Conservation (phyloP, 2,329 filamentous ascomycete genomes). For the Stenocarpella maydis region DNA sequence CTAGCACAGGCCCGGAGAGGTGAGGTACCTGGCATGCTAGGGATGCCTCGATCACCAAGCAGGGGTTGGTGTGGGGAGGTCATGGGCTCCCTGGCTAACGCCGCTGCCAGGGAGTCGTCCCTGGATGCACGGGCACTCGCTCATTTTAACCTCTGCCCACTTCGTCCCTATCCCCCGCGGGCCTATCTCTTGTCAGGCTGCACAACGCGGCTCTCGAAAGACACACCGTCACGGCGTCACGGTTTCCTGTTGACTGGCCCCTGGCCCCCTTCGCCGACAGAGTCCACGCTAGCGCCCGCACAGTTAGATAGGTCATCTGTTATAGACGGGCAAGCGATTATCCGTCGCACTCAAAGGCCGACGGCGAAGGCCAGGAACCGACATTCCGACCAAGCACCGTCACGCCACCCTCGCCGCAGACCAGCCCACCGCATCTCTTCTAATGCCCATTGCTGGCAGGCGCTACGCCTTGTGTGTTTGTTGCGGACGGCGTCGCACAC, state of each 20-base stretch:
- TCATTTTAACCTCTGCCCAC: conserved; percentile 24
- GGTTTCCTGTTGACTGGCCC: not conserved
- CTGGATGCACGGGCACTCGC: conserved; percentile 23
- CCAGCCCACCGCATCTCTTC: conserved; percentile 6
- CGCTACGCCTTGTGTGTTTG: conserved; percentile 21
- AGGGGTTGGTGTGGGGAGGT: conserved; percentile 12
- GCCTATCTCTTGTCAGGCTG: conserved; percentile 10
- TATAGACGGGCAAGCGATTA: not conserved
- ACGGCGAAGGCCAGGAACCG: not conserved
- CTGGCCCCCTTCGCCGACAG: not conserved
- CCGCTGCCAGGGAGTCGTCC: conserved; percentile 20
- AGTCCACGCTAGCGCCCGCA: not conserved
- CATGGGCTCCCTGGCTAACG: conserved; percentile 18
- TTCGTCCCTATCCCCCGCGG: conserved; percentile 11
- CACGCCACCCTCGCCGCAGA: not conserved
- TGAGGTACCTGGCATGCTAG: too few relatives aligned
- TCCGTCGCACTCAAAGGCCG: not conserved
- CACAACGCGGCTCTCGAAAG: conserved; percentile 14
- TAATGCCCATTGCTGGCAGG: conserved; percentile 8
- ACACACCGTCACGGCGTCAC: not conserved
- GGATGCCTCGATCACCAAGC: conserved; percentile 7
- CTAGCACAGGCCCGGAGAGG: not conserved
- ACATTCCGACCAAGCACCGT: not conserved
- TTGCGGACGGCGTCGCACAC: conserved; percentile 10
- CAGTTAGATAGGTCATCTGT: not conserved